A percentile compares a stretch with the other conserved stretches of the same genome.
These are phyloP conservation scores for Multifurca ochricompacta DNA, from an alignment of 768 basidiomycete species.

Conservation along the genomic window DNA sequence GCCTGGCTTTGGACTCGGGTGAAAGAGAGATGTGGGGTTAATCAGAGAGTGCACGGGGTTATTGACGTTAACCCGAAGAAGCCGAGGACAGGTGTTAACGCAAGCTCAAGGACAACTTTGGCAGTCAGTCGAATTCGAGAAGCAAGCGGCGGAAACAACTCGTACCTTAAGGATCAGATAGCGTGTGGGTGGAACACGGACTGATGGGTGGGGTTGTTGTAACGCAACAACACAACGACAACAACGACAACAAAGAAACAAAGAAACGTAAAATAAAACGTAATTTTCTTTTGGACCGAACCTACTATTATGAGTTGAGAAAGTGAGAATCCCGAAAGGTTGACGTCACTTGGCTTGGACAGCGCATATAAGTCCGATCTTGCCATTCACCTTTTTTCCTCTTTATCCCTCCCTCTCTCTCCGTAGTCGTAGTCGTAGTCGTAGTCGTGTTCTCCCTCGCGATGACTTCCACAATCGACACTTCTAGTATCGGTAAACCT, in stretches of 20 bases:
- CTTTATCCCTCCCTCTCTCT: neutral
- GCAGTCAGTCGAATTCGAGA: neutral
- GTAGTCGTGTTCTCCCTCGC: neutral
- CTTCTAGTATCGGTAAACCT: slow-evolving; percentile 7
- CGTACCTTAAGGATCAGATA: slow-evolving; percentile 7
- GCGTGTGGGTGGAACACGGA: neutral
- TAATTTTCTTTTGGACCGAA: neutral
- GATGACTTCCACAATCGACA: slow-evolving; percentile 17
- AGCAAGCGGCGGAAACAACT: neutral
- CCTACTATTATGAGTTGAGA: neutral
- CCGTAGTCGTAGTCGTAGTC: neutral
- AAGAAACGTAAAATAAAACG: neutral
- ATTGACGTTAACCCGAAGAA: slow-evolving; percentile 4
- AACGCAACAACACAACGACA: neutral
- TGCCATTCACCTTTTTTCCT: neutral
- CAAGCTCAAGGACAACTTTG: neutral
- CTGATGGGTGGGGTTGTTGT: neutral
- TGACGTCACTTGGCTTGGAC: slow-evolving; percentile 2
- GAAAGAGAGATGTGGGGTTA: neutral
- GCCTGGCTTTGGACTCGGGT: neutral
- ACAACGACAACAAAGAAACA: neutral
- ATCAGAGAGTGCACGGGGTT: neutral
- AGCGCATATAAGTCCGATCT: slow-evolving; percentile 17
- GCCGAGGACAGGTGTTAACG: neutral
- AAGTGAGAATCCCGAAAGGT: neutral